Evolutionary conservation across 345 rosid species (phyloP), one percentile per base, ranked within the genome.

Genomic region (Angophora floribunda): DNA sequence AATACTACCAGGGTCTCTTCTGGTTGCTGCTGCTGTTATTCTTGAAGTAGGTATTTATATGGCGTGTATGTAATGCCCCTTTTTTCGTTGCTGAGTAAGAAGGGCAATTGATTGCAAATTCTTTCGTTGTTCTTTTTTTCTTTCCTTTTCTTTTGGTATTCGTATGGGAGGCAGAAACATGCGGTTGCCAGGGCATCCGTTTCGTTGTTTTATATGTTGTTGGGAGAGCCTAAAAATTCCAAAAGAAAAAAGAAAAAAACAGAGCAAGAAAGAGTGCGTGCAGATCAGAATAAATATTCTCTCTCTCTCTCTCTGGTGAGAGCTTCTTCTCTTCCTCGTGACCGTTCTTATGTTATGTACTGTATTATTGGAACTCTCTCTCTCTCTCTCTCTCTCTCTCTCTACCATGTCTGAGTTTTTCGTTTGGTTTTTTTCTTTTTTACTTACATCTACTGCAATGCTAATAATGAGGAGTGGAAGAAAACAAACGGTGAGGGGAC

Each of bases 171-270:
- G 88, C 93, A 91, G 94, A 91, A 91, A 90, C 90, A 91, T 93
- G 63, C 63, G n/a, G 92, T 91, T 87, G 87, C 89, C 90, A 85
- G 92, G 92, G 50, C 91, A 88, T 85, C 90, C 84, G 87, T 94
- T 91, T 89, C 89, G 89, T 93, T 93, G 94, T 92, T 90, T 93
- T 92, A 88, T 91, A 85, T 91, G 94, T 91, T 92, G 93, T 90
- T 93, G 87, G 87, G 47, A 90, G 89, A 89, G 75, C 87, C 55
- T 55, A n/a, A n/a, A n/a, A 51, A n/a, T 41, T 85, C 87, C 17
- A 51, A 85, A 51, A 13, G 9, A n/a, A 26, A 30, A 30, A 9
- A 52, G 7, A 47, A 6, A 85, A 53, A 47, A 51, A 85, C 57
- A n/a, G 78, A 45, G 47, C 57, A 89, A n/a, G 85, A 32, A 19